phyloP scores from a whole-genome alignment of 768 basidiomycete genomes.

The Mycena venus region DNA sequence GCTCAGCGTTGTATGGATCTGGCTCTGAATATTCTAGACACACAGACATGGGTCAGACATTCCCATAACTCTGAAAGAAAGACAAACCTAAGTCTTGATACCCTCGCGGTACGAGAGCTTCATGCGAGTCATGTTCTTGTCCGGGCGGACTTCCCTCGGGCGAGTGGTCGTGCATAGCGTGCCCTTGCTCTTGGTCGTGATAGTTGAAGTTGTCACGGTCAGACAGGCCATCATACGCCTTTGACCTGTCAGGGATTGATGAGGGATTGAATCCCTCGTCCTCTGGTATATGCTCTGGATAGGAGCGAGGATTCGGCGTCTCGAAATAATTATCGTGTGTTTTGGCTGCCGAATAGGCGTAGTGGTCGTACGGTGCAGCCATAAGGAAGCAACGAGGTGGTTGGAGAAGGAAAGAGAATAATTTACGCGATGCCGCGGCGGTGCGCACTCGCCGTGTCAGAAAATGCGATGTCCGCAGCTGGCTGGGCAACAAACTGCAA shows the following conservation, averaged over 20 bases:
- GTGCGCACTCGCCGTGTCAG: background rate
- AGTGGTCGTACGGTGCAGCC: conserved; percentile 18
- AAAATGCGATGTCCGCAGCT: background rate
- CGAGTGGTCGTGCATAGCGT: conserved; percentile 35
- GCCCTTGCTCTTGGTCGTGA: conserved; percentile 10
- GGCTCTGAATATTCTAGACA: conserved; percentile 68
- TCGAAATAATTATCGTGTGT: conserved; percentile 1
- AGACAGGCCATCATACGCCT: conserved; percentile 25
- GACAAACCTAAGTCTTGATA: conserved; percentile 70
- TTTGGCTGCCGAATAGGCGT: conserved; percentile 6
- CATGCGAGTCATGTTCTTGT: conserved; percentile 43
- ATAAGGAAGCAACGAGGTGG: conserved; percentile 12
- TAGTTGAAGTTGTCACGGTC: background rate
- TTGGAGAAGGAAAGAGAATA: background rate
- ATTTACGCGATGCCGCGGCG: background rate
- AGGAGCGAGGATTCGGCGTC: background rate
- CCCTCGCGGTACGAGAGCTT: conserved; percentile 58
- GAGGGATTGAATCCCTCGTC: conserved; percentile 40
- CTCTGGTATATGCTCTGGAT: conserved; percentile 21
- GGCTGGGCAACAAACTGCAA: too few species aligned
- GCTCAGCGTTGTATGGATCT: conserved; percentile 37
- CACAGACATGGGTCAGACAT: background rate
- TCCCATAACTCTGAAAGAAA: background rate
- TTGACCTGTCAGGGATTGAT: conserved; percentile 27
- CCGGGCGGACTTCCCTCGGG: conserved; percentile 40